phyloP scores from a whole-genome alignment of 306 rosid species.

The Dicorynia guianensis region DNA sequence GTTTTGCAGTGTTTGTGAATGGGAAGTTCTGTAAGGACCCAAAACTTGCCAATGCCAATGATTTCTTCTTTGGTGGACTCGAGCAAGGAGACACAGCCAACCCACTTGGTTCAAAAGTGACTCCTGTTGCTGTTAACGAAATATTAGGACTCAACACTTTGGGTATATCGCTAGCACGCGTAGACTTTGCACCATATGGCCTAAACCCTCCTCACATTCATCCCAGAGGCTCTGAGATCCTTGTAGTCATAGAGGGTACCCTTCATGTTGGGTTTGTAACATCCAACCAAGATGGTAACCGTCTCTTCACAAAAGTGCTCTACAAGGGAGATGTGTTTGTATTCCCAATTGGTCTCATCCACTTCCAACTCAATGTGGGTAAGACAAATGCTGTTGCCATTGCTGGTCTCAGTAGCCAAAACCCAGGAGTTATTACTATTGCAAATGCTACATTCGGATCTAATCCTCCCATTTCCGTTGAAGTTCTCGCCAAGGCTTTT shows the following conservation, averaged over 20 bases:
- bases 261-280: constrained; percentile 29
- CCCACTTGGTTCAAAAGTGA: constrained; percentile 15
- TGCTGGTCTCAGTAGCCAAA: constrained; percentile 31
- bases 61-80: constrained; percentile 38
- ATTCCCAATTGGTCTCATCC: constrained; percentile 24
- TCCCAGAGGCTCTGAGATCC: constrained; percentile 42
- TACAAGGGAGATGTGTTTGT: constrained; percentile 15
- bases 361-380: constrained; percentile 42
- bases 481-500: constrained; percentile 47
- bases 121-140: not conserved
- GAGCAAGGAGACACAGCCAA: constrained; percentile 8
- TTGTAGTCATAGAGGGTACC: constrained; percentile 41
- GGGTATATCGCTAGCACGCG: constrained; percentile 30
- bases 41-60: constrained; percentile 23
- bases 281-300: not conserved
- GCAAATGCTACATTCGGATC: constrained; percentile 44
- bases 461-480: constrained; percentile 38
- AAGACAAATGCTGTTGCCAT: constrained; percentile 35
- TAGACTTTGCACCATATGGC: constrained; percentile 31
- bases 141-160: constrained; percentile 34
- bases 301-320: constrained; percentile 8
- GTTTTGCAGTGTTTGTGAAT: constrained; percentile 47
- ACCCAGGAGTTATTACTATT: constrained; percentile 29
- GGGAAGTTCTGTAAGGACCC: constrained; percentile 56
- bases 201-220: constrained; percentile 41